A percentile compares a stretch with the other conserved stretches of the same genome.
These are phyloP conservation scores for Exsudoporus floridanus DNA, from an alignment of 1,284 basidiomycete genomes.

Conservation along the genomic window DNA sequence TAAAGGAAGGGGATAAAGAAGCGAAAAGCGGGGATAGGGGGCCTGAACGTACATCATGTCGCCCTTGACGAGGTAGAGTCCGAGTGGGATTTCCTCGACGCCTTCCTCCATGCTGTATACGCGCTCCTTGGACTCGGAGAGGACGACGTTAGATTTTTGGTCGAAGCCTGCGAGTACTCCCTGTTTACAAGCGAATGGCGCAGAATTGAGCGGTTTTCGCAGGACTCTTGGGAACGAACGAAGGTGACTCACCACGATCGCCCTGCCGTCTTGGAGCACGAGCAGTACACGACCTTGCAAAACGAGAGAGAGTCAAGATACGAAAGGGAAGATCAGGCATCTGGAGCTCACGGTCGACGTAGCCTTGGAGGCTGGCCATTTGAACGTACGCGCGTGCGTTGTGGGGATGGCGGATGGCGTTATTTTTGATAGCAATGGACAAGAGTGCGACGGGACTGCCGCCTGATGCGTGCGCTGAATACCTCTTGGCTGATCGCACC, in stretches of 20 bases:
- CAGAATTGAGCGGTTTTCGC: slow-evolving; percentile 11
- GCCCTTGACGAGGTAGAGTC: slow-evolving; percentile 94
- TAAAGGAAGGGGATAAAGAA: not conserved
- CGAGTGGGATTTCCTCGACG: slow-evolving; percentile 94
- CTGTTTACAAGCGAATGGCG: slow-evolving; percentile 40
- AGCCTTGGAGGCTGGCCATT: slow-evolving; percentile 84
- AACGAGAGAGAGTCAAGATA: slow-evolving; percentile 1
- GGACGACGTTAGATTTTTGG: slow-evolving; percentile 90
- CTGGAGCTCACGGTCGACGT: slow-evolving; percentile 69
- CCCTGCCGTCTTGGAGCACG: slow-evolving; percentile 87
- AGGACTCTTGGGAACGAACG: not conserved
- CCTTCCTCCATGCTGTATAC: slow-evolving; percentile 88
- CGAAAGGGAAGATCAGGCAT: slow-evolving; percentile 5
- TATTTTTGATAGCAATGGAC: not conserved
- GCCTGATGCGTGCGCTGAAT: slow-evolving; percentile 1
- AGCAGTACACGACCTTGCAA: slow-evolving; percentile 69
- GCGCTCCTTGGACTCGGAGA: slow-evolving; percentile 88
- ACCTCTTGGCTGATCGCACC: not conserved
- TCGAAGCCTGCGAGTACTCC: slow-evolving; percentile 89
- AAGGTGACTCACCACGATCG: slow-evolving; percentile 62
- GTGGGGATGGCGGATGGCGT: not conserved
- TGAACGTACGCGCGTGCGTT: slow-evolving; percentile 22
- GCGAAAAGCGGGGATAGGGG: not conserved
- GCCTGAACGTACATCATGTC: slow-evolving; percentile 85
- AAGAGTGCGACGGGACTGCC: not conserved